These are phyloP conservation scores for Phaseolus lunatus DNA, from an alignment of 306 rosid genomes.

Conservation along the genomic window DNA sequence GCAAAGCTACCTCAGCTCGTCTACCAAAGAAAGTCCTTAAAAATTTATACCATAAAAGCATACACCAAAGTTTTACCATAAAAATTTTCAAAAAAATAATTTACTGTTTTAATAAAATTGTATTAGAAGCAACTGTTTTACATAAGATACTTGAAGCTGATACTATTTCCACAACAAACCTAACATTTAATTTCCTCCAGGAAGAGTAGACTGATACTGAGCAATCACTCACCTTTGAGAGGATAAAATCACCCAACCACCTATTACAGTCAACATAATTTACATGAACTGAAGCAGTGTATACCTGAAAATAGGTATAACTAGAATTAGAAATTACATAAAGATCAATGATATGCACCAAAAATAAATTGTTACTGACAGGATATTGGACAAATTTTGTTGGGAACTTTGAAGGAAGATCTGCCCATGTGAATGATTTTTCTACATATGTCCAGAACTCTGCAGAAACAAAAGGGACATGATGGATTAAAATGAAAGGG, in stretches of 20 bases:
- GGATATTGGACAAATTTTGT: conserved; percentile 98
- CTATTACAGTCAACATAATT: conserved; percentile 98
- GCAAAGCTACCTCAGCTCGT: neutral
- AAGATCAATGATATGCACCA: conserved; percentile 32
- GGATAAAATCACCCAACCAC: conserved; percentile 97
- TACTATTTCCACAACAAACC: conserved; percentile 22
- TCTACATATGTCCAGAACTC: conserved; percentile 96
- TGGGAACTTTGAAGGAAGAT: conserved; percentile 93
- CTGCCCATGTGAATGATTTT: conserved; percentile 95
- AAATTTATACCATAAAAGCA: neutral
- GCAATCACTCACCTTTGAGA: conserved; percentile 80
- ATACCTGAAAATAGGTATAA: conserved; percentile 64
- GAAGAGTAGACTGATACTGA: conserved; percentile 28
- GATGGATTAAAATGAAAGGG: conserved; percentile 28
- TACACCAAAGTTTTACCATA: neutral
- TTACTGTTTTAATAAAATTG: neutral
- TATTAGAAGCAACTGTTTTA: neutral
- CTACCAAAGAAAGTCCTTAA: neutral
- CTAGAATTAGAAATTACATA: neutral
- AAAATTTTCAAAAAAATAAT: neutral
- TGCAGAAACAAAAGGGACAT: conserved; percentile 54
- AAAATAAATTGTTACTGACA: conserved; percentile 60
- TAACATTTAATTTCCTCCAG: neutral
- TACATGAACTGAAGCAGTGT: conserved; percentile 79
- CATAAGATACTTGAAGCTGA: conserved; percentile 11